Evolutionary conservation across 805 yeast species (phyloP).

Genomic region (Maudiozyma pseudohumilis): DNA sequence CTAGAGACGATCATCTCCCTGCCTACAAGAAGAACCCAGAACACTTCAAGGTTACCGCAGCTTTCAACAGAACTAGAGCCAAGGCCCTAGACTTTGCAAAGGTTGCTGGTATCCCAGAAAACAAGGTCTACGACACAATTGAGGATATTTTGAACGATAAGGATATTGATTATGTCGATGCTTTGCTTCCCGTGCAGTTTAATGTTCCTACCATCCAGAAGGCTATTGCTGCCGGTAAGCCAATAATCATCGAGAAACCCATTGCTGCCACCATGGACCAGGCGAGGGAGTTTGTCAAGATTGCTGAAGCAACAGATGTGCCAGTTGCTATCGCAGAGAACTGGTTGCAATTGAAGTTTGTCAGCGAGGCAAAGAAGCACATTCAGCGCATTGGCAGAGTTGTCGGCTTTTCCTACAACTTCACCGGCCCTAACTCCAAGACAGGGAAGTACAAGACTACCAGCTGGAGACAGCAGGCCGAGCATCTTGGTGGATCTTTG

Average conservation of each 20-base stretch:
- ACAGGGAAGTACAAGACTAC: conserved; percentile 54
- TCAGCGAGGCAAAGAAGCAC: conserved; percentile 41
- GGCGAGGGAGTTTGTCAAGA: conserved; percentile 65
- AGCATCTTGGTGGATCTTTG: conserved; percentile 84
- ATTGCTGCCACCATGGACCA: conserved; percentile 75
- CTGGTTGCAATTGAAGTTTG: conserved; percentile 62
- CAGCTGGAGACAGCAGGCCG: conserved; percentile 78
- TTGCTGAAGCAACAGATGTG: conserved; percentile 48
- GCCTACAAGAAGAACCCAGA: conserved; percentile 42
- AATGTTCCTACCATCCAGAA: conserved; percentile 57
- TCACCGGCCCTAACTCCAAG: conserved; percentile 61
- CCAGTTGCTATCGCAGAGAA: conserved; percentile 76
- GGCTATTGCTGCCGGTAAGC: conserved; percentile 66
- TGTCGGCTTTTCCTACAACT: conserved; percentile 57
- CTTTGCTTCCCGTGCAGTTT: conserved; percentile 77
- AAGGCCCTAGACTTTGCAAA: conserved; percentile 80
- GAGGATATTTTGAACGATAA: conserved; percentile 61
- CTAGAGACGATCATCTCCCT: conserved; percentile 74
- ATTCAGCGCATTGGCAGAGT: conserved; percentile 59
- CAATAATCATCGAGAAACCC: conserved; percentile 80
- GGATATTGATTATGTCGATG: conserved; percentile 66
- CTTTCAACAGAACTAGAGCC: conserved; percentile 70
- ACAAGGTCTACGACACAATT: conserved; percentile 48
- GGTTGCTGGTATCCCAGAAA: conserved; percentile 40
- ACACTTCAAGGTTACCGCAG: conserved; percentile 50